Base-by-base conservation (phyloP, 1,284 basidiomycete genomes). In the Erythrobasidium hasegawianum region DNA sequence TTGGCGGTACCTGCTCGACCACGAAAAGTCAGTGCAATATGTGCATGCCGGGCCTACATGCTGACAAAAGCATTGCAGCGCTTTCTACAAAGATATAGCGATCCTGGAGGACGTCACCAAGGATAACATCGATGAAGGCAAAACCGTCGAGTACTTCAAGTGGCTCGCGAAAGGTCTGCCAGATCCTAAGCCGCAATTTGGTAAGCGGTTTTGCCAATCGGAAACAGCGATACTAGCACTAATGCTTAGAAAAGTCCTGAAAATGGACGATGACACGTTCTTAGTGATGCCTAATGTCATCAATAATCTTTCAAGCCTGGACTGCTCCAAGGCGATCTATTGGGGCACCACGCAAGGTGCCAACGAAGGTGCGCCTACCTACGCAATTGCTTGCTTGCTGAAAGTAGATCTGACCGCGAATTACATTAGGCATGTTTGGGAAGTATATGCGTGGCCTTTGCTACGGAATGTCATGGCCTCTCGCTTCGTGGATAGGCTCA, bases 211-310 rank as follows among this genome's bases (percentile, higher is more conserved):
- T 7, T 20, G 13, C 5, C 40, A 18, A 22, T 16, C 27, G 24
- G 5, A 40, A 14, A 24, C 7, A 5, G 43, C 22, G 43, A 8
- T 18, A 18, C 8, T 8, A 4, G 16, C 16, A 14, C 16, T 24
- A 24, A 47, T 47, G 43, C 43, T 14, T 47, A 14, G 16, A 9
- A n/a, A 26, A 22, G 61, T 64, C 20, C 43, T 64, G 61, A 64
- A 64, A 38, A 64, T 64, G 61, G 61, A 64, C 26, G 61, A 64
- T 24, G 61, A 64, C 41, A 64, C 61, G 13, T 64, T 64, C 29
- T 40, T 64, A 7, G 61, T 64, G 3, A 64, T 64, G 61, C 61
- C 61, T 2, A 64, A 64, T 57, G 61, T 64, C 24, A 64, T 64
- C 26, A 41, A 45, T 16, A 53, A 64, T 24, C 43, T 64, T 4